Evolutionary conservation across 345 rosid genomes (phyloP).

Genomic region (Moricandia arvensis): DNA sequence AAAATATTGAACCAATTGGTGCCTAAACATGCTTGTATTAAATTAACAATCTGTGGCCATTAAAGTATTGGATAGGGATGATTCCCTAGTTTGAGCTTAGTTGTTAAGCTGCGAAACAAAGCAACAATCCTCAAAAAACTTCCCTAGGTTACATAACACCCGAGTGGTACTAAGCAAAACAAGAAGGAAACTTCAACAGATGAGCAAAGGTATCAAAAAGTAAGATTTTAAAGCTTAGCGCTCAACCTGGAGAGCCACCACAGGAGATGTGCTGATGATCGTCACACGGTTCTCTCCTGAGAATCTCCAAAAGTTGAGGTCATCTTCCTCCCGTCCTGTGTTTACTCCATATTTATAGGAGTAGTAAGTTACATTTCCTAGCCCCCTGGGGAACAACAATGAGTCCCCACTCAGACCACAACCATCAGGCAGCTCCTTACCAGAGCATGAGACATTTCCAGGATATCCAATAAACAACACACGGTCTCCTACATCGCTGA

Average conservation of each 20-base stretch:
- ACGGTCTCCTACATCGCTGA: not conserved
- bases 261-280: not conserved
- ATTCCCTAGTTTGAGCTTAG: too few relatives aligned
- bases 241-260: not conserved
- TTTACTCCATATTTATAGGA: not conserved
- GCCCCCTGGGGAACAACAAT: not conserved
- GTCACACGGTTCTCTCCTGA: not conserved
- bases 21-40: too few relatives aligned
- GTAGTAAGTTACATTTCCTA: not conserved
- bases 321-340: not conserved
- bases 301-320: not conserved
- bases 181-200: not conserved
- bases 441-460: not conserved
- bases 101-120: too few relatives aligned
- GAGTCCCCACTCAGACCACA: slow-evolving; percentile 10
- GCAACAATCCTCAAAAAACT: too few relatives aligned
- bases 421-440: not conserved
- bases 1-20: too few relatives aligned
- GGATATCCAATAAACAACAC: not conserved
- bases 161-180: too few relatives aligned
- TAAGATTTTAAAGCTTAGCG: not conserved
- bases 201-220: not conserved
- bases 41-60: too few relatives aligned
- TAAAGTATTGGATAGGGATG: too few relatives aligned
- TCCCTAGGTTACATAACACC: too few relatives aligned